Conservation (phyloP, 345 rosid genomes). For the Pelargonium nanum region DNA sequence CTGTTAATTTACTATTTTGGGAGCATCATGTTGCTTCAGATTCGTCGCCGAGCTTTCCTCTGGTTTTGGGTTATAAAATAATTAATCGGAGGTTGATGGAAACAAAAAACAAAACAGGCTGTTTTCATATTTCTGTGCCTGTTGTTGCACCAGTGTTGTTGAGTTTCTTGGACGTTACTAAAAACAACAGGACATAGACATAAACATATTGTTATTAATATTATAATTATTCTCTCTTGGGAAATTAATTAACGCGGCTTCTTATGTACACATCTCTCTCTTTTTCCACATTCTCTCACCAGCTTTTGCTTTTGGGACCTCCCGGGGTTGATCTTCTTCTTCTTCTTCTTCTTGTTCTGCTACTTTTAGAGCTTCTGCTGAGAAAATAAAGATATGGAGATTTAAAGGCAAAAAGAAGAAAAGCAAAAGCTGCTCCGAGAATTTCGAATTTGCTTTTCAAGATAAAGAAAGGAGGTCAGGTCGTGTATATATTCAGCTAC, state of each 20-base stretch:
- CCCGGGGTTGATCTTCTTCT: background rate
- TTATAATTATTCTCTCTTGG: background rate
- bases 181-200: background rate
- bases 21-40: constrained; percentile 30
- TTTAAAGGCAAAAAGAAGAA: background rate
- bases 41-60: constrained; percentile 59
- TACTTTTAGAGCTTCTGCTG: too few species aligned
- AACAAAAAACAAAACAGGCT: too few species aligned
- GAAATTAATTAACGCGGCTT: background rate
- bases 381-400: background rate
- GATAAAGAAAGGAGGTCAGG: too few species aligned
- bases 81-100: too few species aligned
- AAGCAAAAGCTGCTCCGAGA: background rate
- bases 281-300: background rate
- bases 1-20: background rate
- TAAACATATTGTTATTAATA: background rate
- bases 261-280: background rate
- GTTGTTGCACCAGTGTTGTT: too few species aligned
- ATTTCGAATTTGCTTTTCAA: background rate
- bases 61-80: background rate
- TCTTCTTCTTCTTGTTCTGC: too few species aligned
- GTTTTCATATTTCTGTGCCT: too few species aligned
- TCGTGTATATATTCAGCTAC: too few species aligned
- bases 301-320: background rate
- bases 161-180: background rate